Percentiles rank a stretch among this genome's conserved stretches.
Evolutionary conservation across 768 basidiomycete genomes (phyloP).

Genomic region (Boletus rubroflammeus): DNA sequence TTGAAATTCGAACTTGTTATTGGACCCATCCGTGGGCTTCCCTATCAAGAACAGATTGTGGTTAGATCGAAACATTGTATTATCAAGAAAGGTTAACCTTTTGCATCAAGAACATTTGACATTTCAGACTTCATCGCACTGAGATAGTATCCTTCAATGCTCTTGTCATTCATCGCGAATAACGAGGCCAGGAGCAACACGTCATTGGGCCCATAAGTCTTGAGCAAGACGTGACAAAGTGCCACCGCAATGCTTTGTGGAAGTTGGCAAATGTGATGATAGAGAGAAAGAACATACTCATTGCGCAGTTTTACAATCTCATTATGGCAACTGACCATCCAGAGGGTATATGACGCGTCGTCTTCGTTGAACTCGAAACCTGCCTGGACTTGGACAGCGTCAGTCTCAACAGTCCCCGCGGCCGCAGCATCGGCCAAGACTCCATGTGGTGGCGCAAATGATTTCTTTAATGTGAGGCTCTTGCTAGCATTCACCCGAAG

Average conservation of each 20-base stretch:
- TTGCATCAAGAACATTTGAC: neutral
- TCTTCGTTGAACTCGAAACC: neutral
- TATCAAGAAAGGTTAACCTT: neutral
- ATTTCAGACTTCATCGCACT: neutral
- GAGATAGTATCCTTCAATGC: neutral
- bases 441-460: slow-evolving; percentile 7
- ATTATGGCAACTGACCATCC: neutral
- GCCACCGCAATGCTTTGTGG: slow-evolving; percentile 7
- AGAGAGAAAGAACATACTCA: slow-evolving; percentile 2
- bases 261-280: neutral
- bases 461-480: slow-evolving; percentile 4
- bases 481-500: slow-evolving; percentile 5
- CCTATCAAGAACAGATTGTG: neutral
- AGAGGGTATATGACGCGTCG: slow-evolving; percentile 1
- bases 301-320: neutral
- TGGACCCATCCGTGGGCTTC: neutral
- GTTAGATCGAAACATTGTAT: neutral
- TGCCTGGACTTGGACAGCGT: neutral
- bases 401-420: neutral
- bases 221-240: slow-evolving; percentile 11
- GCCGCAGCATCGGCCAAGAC: neutral
- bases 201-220: slow-evolving; percentile 9
- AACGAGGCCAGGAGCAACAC: slow-evolving; percentile 13
- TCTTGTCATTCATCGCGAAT: neutral
- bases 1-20: neutral